Conservation (phyloP, 208 protist genomes). For the Leishmania martiniquensis region DNA sequence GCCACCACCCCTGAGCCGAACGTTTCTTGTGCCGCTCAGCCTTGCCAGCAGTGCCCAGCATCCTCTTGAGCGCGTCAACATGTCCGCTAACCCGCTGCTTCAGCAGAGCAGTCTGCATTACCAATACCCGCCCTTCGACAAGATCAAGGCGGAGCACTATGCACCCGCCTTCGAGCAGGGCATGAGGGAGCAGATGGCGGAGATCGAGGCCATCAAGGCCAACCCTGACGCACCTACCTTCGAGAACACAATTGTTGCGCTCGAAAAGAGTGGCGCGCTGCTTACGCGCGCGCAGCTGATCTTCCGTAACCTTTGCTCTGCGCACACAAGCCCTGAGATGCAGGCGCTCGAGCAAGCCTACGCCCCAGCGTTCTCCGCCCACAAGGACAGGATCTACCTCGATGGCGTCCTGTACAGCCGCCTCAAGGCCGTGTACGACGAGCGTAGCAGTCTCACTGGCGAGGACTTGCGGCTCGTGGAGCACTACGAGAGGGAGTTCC, state of each 20-base stretch:
- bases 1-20: no score
- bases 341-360: slow-evolving; percentile 47
- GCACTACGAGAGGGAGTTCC: slow-evolving; percentile 37
- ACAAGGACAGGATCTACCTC: slow-evolving; percentile 49
- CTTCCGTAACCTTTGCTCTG: slow-evolving; percentile 45
- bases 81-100: slow-evolving; percentile 44
- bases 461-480: slow-evolving; percentile 47
- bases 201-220: slow-evolving; percentile 36
- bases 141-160: slow-evolving; percentile 49
- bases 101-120: slow-evolving; percentile 42
- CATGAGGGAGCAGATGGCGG: slow-evolving; percentile 45
- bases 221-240: slow-evolving; percentile 37
- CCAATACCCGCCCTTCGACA: slow-evolving; percentile 44
- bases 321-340: slow-evolving; percentile 46
- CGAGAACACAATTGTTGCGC: slow-evolving; percentile 50
- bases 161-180: slow-evolving; percentile 54
- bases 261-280: slow-evolving; percentile 37
- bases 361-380: slow-evolving; percentile 37
- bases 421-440: slow-evolving; percentile 44
- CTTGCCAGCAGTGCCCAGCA: neutral
- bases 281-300: slow-evolving; percentile 20
- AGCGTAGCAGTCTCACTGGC: slow-evolving; percentile 30
- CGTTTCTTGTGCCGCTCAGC: no score
- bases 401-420: slow-evolving; percentile 49
- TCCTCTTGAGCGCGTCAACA: neutral